Percentiles rank a stretch among this genome's conserved stretches.
These are phyloP conservation scores for Scedosporium apiospermum DNA, from an alignment of 2,329 filamentous ascomycete species.

Conservation along the genomic window DNA sequence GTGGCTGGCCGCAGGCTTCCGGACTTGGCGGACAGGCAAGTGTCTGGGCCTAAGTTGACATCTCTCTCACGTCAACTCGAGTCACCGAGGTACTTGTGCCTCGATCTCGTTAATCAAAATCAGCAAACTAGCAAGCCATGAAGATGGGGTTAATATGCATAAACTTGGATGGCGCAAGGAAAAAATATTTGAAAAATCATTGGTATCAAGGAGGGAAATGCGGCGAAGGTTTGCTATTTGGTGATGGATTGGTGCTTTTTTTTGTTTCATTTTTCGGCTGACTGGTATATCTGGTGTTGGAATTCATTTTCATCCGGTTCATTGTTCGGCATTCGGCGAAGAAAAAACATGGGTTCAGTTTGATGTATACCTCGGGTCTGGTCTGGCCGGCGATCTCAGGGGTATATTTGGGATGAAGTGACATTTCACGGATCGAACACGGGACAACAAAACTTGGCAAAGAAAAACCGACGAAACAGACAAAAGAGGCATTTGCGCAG, in stretches of 20 bases:
- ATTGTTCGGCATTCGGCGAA: conserved; percentile 4
- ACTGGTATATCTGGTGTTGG: not conserved
- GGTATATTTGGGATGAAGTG: conserved; percentile 7
- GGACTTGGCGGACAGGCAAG: conserved; percentile 80
- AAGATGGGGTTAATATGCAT: not conserved
- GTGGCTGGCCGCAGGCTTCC: conserved; percentile 78
- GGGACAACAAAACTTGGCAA: conserved; percentile 2
- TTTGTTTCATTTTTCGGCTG: not conserved
- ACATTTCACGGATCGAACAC: not conserved
- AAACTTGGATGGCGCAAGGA: conserved; percentile 6
- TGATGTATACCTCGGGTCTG: conserved; percentile 14
- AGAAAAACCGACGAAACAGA: not conserved
- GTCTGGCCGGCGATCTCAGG: conserved; percentile 9
- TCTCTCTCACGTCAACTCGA: not conserved
- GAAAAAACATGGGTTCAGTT: conserved; percentile 9
- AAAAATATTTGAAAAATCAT: conserved; percentile 1
- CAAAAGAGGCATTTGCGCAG: conserved; percentile 10
- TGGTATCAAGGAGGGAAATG: not conserved
- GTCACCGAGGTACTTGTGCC: not conserved
- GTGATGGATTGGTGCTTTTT: conserved; percentile 4
- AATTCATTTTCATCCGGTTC: conserved; percentile 5
- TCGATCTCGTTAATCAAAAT: not conserved
- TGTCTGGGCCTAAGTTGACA: conserved; percentile 69
- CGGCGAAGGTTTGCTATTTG: not conserved
- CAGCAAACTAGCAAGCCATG: not conserved